These are phyloP conservation scores for Vigna hirtella DNA, from an alignment of 306 rosid species.

Conservation along the genomic window DNA sequence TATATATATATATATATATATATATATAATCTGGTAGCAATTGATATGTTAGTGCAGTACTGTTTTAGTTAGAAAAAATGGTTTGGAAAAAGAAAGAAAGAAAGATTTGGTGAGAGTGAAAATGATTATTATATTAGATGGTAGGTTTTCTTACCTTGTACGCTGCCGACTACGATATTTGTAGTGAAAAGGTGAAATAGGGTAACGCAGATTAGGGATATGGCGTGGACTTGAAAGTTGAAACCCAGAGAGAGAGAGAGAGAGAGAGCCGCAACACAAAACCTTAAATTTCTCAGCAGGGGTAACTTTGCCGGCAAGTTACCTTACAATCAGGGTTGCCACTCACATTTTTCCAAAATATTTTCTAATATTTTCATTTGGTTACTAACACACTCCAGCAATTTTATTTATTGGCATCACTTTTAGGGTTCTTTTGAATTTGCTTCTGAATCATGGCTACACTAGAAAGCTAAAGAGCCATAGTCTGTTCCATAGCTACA, in stretches of 20 bases:
- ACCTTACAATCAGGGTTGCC: conserved; percentile 21
- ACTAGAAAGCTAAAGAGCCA: background rate
- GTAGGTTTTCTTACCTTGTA: conserved; percentile 46
- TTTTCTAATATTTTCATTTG: no score
- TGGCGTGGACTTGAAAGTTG: conserved; percentile 35
- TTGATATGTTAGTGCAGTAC: no score
- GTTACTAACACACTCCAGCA: no score
- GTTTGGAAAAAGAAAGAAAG: background rate
- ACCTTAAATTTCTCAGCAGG: conserved; percentile 42
- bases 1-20: no score
- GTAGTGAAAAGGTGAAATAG: conserved; percentile 41
- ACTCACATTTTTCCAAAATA: conserved; percentile 26
- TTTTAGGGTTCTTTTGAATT: background rate
- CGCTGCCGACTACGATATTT: conserved; percentile 65
- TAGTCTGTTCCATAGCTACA: background rate
- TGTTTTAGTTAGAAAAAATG: background rate
- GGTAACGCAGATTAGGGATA: conserved; percentile 41
- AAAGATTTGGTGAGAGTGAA: background rate
- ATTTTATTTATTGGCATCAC: no score
- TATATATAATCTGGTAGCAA: no score
- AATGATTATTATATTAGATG: conserved; percentile 5
- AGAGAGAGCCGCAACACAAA: background rate
- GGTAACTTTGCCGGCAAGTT: conserved; percentile 50
- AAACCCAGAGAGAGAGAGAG: background rate
- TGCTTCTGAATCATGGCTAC: background rate